Evolutionary conservation across 148 eudicot genomes (phyloP), one percentile per base, ranked within the genome.

Genomic region (Cornus controversa): DNA sequence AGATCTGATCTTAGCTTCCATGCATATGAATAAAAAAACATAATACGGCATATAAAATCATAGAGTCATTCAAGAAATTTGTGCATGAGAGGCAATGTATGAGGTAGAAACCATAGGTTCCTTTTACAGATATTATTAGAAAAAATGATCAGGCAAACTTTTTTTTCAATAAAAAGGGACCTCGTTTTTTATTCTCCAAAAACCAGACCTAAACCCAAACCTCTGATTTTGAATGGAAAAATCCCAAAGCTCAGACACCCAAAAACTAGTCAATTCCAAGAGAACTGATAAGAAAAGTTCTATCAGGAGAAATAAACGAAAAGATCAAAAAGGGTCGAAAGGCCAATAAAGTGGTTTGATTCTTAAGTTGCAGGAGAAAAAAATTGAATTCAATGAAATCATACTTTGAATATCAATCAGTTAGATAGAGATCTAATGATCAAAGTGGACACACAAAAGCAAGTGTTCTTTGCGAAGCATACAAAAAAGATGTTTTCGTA

Each of bases 221-320:
- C 22, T 28, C 72, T 23, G 65, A 31, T 67, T 50, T 27, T 47
- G n/a, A 67, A 69, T 76, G 40, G 40, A 31, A 22, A 57, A 76
- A 67, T 76, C 78, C 50, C 72, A 67, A 69, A n/a, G 67, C 11
- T 47, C 22, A 8, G 79, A 76, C 54, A 50, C 54, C 66, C 71
- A 14, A 37, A 66, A 20, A 65, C 31, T 4, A 70, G 73, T 40
- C 77, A 66, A 27, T 15, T 20, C 54, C 24, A 27, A 27, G n/a
- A 37, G 40, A 50, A 75, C 24, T 40, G n/a, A n/a, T 2, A 53
- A 50, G 23, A n/a, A 45, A 40, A 66, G 71, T 4, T 66, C 42
- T 8, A 8, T 31, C 60, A 65, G 13, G 45, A 10, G 27, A 75
- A 45, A 16, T 42, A 67, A 75, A 67, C 11, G 11, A 53, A 54